Evolutionary conservation across 1,284 basidiomycete species (phyloP).

Genomic region (Cystobasidiaceae sp.): DNA sequence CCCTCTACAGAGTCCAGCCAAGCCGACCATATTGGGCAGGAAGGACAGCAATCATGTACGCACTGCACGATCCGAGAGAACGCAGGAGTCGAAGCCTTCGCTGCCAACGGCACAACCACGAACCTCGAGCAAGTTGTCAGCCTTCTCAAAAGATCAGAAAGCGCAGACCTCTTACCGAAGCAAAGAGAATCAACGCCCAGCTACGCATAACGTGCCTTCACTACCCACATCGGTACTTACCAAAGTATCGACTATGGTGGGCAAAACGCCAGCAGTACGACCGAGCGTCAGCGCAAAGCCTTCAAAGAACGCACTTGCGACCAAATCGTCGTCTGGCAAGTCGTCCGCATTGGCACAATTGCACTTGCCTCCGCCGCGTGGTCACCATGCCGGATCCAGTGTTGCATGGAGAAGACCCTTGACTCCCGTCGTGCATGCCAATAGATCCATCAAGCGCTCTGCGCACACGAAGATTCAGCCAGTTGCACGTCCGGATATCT

Average conservation of each 20-base stretch:
- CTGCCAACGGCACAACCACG: background rate
- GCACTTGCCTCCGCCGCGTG: slow-evolving; percentile 3
- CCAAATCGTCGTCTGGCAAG: background rate
- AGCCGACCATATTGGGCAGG: background rate
- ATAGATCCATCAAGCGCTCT: background rate
- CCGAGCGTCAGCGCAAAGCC: background rate
- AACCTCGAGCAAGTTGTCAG: too few species aligned
- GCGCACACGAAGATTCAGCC: too few species aligned
- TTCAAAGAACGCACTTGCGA: background rate
- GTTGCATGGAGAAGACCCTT: slow-evolving; percentile 15
- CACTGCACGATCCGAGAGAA: background rate
- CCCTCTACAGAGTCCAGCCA: background rate
- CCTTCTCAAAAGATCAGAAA: too few species aligned
- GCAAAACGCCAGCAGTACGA: too few species aligned
- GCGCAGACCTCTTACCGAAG: too few species aligned
- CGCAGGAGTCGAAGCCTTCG: background rate
- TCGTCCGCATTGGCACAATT: background rate
- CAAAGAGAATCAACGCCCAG: too few species aligned
- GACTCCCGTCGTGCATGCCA: background rate
- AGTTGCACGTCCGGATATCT: too few species aligned
- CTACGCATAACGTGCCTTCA: too few species aligned
- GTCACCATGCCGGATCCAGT: background rate
- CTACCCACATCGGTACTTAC: too few species aligned
- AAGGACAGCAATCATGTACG: slow-evolving; percentile 4
- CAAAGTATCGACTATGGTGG: too few species aligned